Base-by-base conservation (phyloP, 73 alveolate species). In the Symbiodinium pilosum region DNA sequence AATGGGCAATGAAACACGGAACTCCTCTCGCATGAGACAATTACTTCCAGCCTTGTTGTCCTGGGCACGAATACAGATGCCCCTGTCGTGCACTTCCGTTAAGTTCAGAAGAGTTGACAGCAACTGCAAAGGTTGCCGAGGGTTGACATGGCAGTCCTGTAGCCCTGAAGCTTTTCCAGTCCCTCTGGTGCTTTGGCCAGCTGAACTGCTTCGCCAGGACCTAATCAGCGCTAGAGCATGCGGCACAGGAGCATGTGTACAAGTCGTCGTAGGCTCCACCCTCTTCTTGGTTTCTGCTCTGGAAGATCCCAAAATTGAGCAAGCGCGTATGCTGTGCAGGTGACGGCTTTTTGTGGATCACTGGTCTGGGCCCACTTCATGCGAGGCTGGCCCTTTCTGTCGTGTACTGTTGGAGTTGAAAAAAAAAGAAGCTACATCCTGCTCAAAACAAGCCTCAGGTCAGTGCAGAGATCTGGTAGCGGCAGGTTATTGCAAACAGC, bases 201-300 rank as follows among this genome's bases (percentile, higher is more conserved):
- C 40, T 89, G 75, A 21, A 83, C 95, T 56, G 26, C 75, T 77
- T 89, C 95, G 32, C 95, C 95, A 1, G 95, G 95, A 42, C 95
- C 95, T 89, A 20, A 64, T 6, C 81, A 3, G 73, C 73, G 32
- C 73, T 64, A 28, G n/a, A n/a, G n/a, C n/a, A n/a, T n/a, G n/a
- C n/a, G n/a, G n/a, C n/a, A n/a, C n/a, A n/a, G n/a, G n/a, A n/a
- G n/a, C 30, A 18, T 20, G 4, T 30, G 41, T 9, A 64, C 9
- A 34, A 2, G 41, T 64, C 40, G 38, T 5, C 20, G 34, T 54
- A 26, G 26, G 34, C 73, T 54, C 8, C 28, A 54, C 32, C 73
- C 68, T 51, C 21, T 51, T 24, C 68, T 2, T 51, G 68, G 21
- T 51, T n/a, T n/a, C 4, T 51, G 34, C 26, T 9, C 73, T 54